Evolutionary conservation across 1,284 basidiomycete species (phyloP).

Genomic region (Ceraceosorus guamensis): DNA sequence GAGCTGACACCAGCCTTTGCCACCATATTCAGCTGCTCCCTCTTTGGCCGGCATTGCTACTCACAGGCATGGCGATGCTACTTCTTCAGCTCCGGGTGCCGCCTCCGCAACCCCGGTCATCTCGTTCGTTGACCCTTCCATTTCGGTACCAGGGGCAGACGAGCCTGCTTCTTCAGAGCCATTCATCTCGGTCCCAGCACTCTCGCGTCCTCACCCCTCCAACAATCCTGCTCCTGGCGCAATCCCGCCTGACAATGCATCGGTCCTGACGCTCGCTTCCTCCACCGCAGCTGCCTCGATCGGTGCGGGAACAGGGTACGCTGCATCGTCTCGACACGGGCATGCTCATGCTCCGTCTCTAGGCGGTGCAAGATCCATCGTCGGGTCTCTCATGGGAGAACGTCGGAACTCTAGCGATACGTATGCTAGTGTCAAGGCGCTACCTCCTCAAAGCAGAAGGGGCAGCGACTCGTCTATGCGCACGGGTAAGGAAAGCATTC

Average conservation of each 20-base stretch:
- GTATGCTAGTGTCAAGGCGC: constrained; percentile 34
- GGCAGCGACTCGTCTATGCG: constrained; percentile 34
- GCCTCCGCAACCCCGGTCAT: constrained; percentile 10
- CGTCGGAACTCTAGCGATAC: constrained; percentile 36
- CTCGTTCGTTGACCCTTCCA: constrained; percentile 13
- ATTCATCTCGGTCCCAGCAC: constrained; percentile 57
- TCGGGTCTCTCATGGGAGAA: constrained; percentile 37
- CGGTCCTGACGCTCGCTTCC: constrained; percentile 80
- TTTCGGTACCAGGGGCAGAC: neutral
- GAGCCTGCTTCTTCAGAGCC: constrained; percentile 13
- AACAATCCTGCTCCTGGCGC: constrained; percentile 89
- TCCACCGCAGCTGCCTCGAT: constrained; percentile 56
- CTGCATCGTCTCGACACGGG: constrained; percentile 16
- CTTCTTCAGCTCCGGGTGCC: constrained; percentile 13
- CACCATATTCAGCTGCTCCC: too few relatives aligned
- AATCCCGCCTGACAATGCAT: constrained; percentile 83
- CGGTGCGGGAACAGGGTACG: constrained; percentile 15
- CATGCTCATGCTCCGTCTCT: constrained; percentile 25
- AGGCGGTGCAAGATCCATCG: constrained; percentile 33
- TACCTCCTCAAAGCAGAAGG: constrained; percentile 41
- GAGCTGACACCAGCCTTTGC: too few relatives aligned
- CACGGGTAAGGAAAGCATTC: constrained; percentile 17
- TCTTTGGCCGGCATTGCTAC: too few relatives aligned
- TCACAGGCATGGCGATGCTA: constrained; percentile 14
- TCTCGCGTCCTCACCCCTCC: constrained; percentile 81